Base-by-base conservation (phyloP, 805 yeast species). In the Torulaspora quercuum region DNA sequence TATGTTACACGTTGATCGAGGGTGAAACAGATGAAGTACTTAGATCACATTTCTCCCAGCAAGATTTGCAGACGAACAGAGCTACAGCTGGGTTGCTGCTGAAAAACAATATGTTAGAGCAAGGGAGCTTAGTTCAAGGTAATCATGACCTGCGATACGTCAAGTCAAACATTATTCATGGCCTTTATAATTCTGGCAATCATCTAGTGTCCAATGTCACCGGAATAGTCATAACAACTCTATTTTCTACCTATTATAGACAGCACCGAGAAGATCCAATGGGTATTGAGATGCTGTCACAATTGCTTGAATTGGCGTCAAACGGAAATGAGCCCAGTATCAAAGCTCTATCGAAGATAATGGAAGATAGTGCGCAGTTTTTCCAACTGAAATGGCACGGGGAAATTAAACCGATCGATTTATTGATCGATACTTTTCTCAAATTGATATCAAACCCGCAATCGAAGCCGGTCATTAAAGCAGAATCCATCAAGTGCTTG, bases 11-110 rank as follows among this genome's bases (percentile, higher is more conserved):
- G 29, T 68, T 92, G 25, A 75, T 84, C 12, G 80, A 79, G 28
- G 65, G 69, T 12, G 56, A 57, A 7, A 64, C 72, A 7, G 49
- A 64, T 17, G 78, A 76, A 26, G 70, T 79, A 7, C 37, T 58
- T 27, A 33, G 36, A 11, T 24, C 49, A 1, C 49, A 48, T 7
- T 52, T 54, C 19, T 31, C 55, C 1, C 28, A 33, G 6, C 35
- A 39, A 16, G 63, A 57, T 14, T 28, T 57, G 22, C 50, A 52
- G 16, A 52, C 52, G 17, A 45, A 49, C 33, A 72, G 96, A 35
- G 95, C 95, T 1, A 80, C 95, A 0, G 90, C 97, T 1, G 98
- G 97, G 7, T 63, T 89, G 42, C 69, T 80, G 52, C 71, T 92
- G 59, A 90, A 92, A 57, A 90, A 89, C 61, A 75, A 75, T 44